phyloP scores from a whole-genome alignment of 2,329 filamentous ascomycete species.

The Fusarium ambrosium region DNA sequence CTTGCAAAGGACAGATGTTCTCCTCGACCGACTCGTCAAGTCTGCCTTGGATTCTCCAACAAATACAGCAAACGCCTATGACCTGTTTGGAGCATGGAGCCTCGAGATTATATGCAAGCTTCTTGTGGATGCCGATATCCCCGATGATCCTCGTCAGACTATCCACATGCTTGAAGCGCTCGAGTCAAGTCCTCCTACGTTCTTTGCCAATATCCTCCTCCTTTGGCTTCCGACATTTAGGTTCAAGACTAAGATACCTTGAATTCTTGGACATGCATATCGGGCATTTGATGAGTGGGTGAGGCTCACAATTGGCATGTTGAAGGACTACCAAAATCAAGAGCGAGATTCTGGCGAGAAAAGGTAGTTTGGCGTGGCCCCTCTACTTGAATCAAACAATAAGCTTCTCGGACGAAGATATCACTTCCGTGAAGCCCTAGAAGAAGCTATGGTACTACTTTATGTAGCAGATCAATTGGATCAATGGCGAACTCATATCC shows the following conservation, averaged over 20 bases:
- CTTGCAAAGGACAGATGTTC: background rate
- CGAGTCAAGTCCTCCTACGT: background rate
- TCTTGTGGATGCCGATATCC: background rate
- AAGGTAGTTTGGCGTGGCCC: background rate
- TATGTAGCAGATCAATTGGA: too few species aligned
- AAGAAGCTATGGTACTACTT: background rate
- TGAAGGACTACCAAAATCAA: background rate
- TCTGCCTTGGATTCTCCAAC: background rate
- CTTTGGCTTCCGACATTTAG: background rate
- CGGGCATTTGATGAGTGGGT: background rate
- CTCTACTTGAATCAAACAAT: background rate
- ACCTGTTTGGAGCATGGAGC: background rate
- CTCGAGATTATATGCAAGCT: background rate
- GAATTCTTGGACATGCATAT: background rate
- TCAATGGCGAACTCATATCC: too few species aligned
- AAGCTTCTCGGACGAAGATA: background rate
- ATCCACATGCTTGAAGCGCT: background rate
- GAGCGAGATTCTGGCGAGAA: background rate
- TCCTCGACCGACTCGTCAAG: background rate
- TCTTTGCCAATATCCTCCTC: background rate
- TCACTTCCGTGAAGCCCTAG: background rate
- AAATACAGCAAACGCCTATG: background rate
- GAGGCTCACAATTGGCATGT: background rate
- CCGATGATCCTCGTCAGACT: background rate
- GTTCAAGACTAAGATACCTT: background rate